Conservation (phyloP, 2,329 filamentous ascomycete genomes). For the Diaporthe citri region DNA sequence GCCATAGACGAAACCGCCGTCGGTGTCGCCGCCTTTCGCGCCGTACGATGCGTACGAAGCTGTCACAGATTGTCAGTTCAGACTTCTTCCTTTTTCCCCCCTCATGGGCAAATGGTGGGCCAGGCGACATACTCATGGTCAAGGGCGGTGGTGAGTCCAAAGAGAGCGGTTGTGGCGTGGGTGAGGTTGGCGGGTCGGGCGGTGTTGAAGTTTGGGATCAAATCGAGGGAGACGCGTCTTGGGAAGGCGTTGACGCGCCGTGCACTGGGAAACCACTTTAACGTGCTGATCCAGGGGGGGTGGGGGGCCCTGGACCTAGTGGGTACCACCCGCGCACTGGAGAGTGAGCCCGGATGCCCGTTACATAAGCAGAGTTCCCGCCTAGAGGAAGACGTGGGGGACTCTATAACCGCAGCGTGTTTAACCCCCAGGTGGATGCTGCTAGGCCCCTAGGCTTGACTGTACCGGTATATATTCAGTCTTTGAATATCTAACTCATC, state of each 20-base stretch:
- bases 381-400: not conserved
- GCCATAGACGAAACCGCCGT: conserved; percentile 71
- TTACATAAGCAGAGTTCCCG: conserved; percentile 1
- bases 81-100: not conserved
- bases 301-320: not conserved
- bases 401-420: not conserved
- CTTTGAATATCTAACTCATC: not conserved
- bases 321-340: not conserved
- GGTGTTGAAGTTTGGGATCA: conserved; percentile 29
- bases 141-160: conserved; percentile 1
- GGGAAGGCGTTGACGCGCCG: conserved; percentile 36
- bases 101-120: too few species aligned
- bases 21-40: conserved; percentile 69
- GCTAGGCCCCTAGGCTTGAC: not conserved
- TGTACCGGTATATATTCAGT: not conserved
- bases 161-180: conserved; percentile 1
- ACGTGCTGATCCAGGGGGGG: conserved; percentile 9
- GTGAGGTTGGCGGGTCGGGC: conserved; percentile 11
- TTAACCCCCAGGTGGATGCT: not conserved
- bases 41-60: conserved; percentile 67
- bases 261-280: conserved; percentile 39
- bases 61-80: conserved; percentile 42
- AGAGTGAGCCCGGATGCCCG: not conserved
- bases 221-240: conserved; percentile 39
- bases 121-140: conserved; percentile 35